A percentile compares a stretch with the other conserved stretches of the same genome.
Conservation (phyloP, 31 red algal species). For the Endocladia muricata region DNA sequence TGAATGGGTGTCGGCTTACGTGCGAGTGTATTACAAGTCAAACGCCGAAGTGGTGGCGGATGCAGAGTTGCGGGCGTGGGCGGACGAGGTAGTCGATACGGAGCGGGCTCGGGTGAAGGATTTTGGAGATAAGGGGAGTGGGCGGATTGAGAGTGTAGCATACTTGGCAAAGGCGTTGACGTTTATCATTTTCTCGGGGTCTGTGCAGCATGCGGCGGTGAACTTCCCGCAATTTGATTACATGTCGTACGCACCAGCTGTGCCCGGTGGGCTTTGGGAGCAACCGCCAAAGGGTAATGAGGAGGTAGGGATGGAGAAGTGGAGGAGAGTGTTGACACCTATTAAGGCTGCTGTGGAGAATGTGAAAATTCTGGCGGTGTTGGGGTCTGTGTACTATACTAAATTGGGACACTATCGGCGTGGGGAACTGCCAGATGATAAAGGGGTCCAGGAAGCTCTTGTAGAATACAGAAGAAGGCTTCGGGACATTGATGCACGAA, state of each 20-base stretch:
- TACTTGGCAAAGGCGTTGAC: constrained; percentile 19
- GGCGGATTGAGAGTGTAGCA: constrained; percentile 1
- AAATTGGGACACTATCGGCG: constrained; percentile 21
- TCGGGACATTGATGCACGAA: constrained; percentile 11
- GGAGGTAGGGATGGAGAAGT: neutral
- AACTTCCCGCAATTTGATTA: constrained; percentile 35
- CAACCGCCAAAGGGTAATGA: neutral
- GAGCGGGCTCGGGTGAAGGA: constrained; percentile 1
- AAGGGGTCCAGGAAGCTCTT: neutral
- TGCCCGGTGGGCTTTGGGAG: constrained; percentile 4
- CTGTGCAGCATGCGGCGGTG: constrained; percentile 39
- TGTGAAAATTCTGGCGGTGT: constrained; percentile 6
- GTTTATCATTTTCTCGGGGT: constrained; percentile 30
- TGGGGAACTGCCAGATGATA: neutral
- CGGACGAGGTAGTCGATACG: constrained; percentile 14
- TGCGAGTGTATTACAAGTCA: constrained; percentile 23
- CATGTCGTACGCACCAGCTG: constrained; percentile 43
- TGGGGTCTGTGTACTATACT: constrained; percentile 28
- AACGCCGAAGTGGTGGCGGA: constrained; percentile 20
- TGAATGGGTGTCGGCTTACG: constrained; percentile 9
- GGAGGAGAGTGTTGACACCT: constrained; percentile 9
- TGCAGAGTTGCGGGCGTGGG: constrained; percentile 21
- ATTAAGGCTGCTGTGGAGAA: constrained; percentile 16
- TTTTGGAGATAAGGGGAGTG: constrained; percentile 23
- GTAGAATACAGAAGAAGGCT: neutral